Evolutionary conservation across 177 flowering plant genomes (phyloP).

Genomic region (Vitis hybrid): DNA sequence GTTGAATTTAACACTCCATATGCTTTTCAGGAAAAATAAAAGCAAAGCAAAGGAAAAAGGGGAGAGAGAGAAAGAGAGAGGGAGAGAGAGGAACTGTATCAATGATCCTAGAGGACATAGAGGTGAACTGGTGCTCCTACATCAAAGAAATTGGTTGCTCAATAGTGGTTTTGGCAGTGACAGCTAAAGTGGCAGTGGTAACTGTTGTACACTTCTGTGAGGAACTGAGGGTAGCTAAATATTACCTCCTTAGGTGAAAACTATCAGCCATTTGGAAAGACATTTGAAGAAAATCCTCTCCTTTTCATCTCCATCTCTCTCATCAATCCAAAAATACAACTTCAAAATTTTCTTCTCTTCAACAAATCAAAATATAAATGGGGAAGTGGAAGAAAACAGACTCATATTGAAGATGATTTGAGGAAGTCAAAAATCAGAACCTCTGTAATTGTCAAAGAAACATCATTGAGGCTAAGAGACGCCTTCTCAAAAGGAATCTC

Average conservation of each 20-base stretch:
- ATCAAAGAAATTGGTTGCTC: neutral
- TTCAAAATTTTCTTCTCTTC: neutral
- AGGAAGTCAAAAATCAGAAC: constrained; percentile 31
- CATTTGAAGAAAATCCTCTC: neutral
- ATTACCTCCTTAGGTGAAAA: neutral
- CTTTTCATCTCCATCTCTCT: neutral
- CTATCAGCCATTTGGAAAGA: neutral
- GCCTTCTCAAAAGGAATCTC: constrained; percentile 91
- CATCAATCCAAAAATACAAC: neutral
- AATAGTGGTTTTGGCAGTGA: neutral
- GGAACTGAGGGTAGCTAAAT: neutral
- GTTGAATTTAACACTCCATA: neutral
- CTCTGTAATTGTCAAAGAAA: constrained; percentile 84
- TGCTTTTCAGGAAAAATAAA: neutral
- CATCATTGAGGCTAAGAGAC: constrained; percentile 74
- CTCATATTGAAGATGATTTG: neutral
- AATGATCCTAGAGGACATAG: neutral
- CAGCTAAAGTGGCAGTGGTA: neutral
- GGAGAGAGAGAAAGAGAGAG: neutral
- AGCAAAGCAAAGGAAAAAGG: neutral
- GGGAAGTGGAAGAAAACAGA: neutral
- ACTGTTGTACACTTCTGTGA: neutral
- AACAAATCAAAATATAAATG: neutral
- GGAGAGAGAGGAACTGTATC: neutral
- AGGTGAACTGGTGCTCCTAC: neutral